Conservation (phyloP, 2,329 filamentous ascomycete genomes). For the Chalaropsis ovoidea region DNA sequence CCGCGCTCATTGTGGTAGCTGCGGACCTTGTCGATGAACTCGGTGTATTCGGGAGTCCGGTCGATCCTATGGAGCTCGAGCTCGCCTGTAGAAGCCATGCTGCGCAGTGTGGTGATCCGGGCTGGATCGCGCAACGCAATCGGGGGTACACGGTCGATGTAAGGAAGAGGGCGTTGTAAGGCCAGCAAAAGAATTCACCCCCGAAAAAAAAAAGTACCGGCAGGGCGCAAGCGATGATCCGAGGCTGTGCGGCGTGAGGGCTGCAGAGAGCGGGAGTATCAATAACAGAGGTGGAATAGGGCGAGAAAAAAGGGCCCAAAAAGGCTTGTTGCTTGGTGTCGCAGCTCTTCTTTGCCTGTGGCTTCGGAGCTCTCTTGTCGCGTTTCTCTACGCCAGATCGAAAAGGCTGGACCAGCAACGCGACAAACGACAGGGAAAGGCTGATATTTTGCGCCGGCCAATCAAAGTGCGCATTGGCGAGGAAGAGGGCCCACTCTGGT, state of each 20-base stretch:
- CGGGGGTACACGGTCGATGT: neutral
- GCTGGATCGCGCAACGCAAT: neutral
- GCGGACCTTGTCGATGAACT: constrained; percentile 64
- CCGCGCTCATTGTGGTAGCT: constrained; percentile 71
- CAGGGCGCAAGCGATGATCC: neutral
- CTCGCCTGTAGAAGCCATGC: constrained; percentile 34
- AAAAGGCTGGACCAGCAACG: constrained; percentile 22
- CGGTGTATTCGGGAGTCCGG: constrained; percentile 59
- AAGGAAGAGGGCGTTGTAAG: neutral
- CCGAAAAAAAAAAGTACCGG: neutral
- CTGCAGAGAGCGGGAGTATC: neutral
- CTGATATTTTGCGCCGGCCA: constrained; percentile 23
- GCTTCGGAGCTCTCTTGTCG: constrained; percentile 15
- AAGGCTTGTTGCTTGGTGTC: constrained; percentile 5
- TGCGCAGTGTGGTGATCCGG: constrained; percentile 20
- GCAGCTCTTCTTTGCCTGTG: neutral
- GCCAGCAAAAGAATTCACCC: neutral
- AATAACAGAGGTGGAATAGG: neutral
- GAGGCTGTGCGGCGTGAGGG: neutral
- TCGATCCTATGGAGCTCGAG: constrained; percentile 42
- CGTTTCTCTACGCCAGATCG: constrained; percentile 15
- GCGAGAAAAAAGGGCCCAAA: neutral
- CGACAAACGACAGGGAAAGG: constrained; percentile 24
- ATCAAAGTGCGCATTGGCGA: constrained; percentile 17
- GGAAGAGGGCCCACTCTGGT: constrained; percentile 9